phyloP scores from a whole-genome alignment of 345 rosid species.

The Schrenkiella parvula region DNA sequence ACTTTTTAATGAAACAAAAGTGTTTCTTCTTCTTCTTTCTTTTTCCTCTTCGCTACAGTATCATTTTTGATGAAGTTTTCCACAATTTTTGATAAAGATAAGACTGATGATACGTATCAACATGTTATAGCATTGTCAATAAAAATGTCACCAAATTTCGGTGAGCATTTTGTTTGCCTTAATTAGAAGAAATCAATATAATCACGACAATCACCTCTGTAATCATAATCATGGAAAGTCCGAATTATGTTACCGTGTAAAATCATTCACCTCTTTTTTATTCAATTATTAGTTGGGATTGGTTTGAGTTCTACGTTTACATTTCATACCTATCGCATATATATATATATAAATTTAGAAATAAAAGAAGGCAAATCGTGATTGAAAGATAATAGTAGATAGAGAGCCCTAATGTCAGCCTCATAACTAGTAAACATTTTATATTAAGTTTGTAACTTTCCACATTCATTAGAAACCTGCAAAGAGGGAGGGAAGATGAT shows the following conservation, averaged over 20 bases:
- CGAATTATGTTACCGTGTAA: constrained; percentile 16
- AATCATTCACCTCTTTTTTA: constrained; percentile 9
- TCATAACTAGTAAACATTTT: background rate
- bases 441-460: background rate
- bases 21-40: constrained; percentile 6
- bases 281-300: constrained; percentile 23
- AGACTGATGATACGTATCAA: constrained; percentile 19
- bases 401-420: background rate
- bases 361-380: background rate
- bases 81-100: background rate
- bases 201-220: constrained; percentile 11
- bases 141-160: constrained; percentile 18
- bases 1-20: background rate
- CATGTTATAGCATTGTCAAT: constrained; percentile 5
- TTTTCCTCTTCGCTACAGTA: background rate
- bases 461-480: constrained; percentile 6
- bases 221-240: constrained; percentile 6
- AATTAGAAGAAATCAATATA: constrained; percentile 15
- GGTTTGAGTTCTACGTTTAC: constrained; percentile 28
- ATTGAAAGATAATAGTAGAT: background rate
- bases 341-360: too few species aligned
- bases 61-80: background rate
- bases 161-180: constrained; percentile 16
- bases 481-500: constrained; percentile 7
- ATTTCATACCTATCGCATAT: too few species aligned